These are phyloP conservation scores for Suhomyces xylopsoci DNA, from an alignment of 805 yeast species.

Conservation along the genomic window DNA sequence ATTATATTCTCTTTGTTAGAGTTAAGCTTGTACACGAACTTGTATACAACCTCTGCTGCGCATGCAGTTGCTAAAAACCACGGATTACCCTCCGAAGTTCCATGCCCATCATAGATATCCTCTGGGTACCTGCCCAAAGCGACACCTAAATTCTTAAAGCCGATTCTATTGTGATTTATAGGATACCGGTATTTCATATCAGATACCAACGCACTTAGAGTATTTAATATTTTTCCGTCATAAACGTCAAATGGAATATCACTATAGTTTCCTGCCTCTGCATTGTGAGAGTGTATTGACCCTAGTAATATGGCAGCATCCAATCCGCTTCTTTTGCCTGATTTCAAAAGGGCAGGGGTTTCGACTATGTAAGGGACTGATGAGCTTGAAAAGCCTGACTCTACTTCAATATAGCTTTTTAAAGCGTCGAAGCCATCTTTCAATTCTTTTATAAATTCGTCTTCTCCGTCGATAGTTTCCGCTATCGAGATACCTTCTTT, in stretches of 20 bases:
- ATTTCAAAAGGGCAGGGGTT: conserved; percentile 48
- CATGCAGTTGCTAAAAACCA: conserved; percentile 83
- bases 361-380: conserved; percentile 61
- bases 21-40: conserved; percentile 47
- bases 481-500: conserved; percentile 50
- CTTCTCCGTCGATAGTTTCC: conserved; percentile 19
- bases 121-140: conserved; percentile 93
- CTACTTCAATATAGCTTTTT: conserved; percentile 35
- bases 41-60: conserved; percentile 62
- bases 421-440: conserved; percentile 30
- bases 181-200: conserved; percentile 79
- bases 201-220: conserved; percentile 57
- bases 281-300: conserved; percentile 45
- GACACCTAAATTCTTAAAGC: conserved; percentile 44
- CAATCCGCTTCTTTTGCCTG: conserved; percentile 60
- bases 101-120: conserved; percentile 78
- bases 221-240: conserved; percentile 56
- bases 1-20: conserved; percentile 41
- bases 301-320: conserved; percentile 74
- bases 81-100: conserved; percentile 79
- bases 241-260: conserved; percentile 62
- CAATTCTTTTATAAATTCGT: conserved; percentile 26
- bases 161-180: conserved; percentile 54
- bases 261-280: conserved; percentile 30
- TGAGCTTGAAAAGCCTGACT: conserved; percentile 37